phyloP scores from a whole-genome alignment of 305 asterid species.

The Fraxinus platypoda region DNA sequence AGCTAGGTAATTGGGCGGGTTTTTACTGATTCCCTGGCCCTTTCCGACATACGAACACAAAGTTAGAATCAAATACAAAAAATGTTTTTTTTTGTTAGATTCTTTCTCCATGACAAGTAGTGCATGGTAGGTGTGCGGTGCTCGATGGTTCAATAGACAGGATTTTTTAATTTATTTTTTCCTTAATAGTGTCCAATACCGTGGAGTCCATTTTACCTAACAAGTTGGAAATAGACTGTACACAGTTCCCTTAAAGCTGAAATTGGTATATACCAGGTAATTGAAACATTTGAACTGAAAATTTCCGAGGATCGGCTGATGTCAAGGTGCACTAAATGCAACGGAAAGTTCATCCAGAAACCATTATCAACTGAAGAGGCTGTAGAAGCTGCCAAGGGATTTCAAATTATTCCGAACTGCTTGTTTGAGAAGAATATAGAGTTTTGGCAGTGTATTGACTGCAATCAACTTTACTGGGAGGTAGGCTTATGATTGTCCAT shows the following conservation, averaged over 20 bases:
- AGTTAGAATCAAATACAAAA: background rate
- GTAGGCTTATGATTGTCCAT: constrained; percentile 35
- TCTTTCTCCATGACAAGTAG: background rate
- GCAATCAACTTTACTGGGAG: constrained; percentile 99
- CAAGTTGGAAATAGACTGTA: background rate
- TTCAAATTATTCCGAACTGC: constrained; percentile 91
- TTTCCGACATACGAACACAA: background rate
- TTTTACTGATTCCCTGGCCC: background rate
- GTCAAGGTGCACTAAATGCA: constrained; percentile 96
- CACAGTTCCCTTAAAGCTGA: constrained; percentile 10
- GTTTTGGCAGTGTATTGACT: constrained; percentile 94
- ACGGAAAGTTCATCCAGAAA: constrained; percentile 85
- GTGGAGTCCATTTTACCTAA: background rate
- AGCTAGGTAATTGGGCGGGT: background rate
- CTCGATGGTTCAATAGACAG: background rate
- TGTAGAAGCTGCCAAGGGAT: constrained; percentile 86
- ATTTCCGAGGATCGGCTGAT: constrained; percentile 75
- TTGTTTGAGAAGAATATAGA: constrained; percentile 73
- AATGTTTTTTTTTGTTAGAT: background rate
- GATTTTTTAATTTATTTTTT: background rate
- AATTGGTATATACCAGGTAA: constrained; percentile 55
- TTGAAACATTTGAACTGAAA: constrained; percentile 68
- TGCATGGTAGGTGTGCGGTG: background rate
- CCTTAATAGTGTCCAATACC: background rate
- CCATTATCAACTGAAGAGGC: constrained; percentile 92